A percentile compares a stretch with the other conserved stretches of the same genome.
These are phyloP conservation scores for Candida succiphila DNA, from an alignment of 805 yeast genomes.

Conservation along the genomic window DNA sequence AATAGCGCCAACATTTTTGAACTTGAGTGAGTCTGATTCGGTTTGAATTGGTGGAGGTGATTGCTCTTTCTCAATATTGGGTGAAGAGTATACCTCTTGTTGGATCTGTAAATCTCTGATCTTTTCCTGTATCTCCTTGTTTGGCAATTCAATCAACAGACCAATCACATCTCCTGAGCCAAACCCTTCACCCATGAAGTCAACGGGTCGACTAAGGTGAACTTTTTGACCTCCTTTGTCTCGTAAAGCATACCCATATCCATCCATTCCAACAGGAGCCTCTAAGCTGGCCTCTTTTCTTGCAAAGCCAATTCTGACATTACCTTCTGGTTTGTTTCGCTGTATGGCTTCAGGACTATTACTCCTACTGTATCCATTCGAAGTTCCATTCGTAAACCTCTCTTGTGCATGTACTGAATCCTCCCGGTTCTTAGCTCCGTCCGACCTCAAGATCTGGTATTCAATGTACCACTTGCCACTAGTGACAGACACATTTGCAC, in stretches of 20 bases:
- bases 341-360: slow-evolving; percentile 1
- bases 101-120: slow-evolving; percentile 29
- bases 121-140: slow-evolving; percentile 30
- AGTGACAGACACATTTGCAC: slow-evolving; percentile 65
- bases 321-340: slow-evolving; percentile 18
- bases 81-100: slow-evolving; percentile 14
- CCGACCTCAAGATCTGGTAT: slow-evolving; percentile 43
- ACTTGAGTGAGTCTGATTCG: too few relatives aligned
- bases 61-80: slow-evolving; percentile 4
- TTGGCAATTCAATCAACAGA: slow-evolving; percentile 61
- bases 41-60: slow-evolving; percentile 10
- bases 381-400: slow-evolving; percentile 15
- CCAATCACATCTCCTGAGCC: slow-evolving; percentile 79
- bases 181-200: slow-evolving; percentile 40
- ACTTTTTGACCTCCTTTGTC: slow-evolving; percentile 69
- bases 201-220: slow-evolving; percentile 60
- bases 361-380: slow-evolving; percentile 8
- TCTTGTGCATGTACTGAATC: slow-evolving; percentile 1
- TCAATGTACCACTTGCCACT: slow-evolving; percentile 83
- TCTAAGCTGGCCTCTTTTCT: slow-evolving; percentile 84
- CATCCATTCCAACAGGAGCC: slow-evolving; percentile 94
- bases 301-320: slow-evolving; percentile 77
- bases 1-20: slow-evolving; percentile 26
- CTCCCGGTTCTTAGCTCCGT: slow-evolving; percentile 6
- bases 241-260: slow-evolving; percentile 85